Percentiles rank a stretch among this genome's conserved stretches.
Evolutionary conservation across 371 early-diverging fungal genomes (phyloP).

Genomic region (Rhizopus delemar): DNA sequence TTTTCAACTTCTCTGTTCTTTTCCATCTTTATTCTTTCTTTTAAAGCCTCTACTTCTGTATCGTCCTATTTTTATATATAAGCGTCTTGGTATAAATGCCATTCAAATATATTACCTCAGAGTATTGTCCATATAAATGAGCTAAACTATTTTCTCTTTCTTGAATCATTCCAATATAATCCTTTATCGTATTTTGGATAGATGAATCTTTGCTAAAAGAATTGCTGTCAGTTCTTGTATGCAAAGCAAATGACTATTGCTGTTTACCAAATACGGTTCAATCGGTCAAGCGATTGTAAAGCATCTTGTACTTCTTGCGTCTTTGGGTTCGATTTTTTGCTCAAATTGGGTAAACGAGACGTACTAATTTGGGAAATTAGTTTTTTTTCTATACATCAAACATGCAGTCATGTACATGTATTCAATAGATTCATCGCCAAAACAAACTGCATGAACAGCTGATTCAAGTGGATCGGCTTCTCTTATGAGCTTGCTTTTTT

Average conservation of each 20-base stretch:
- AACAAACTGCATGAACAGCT: neutral
- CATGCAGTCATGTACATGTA: neutral
- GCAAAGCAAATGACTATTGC: too few species aligned
- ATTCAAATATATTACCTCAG: neutral
- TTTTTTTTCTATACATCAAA: neutral
- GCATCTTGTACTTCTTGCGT: too few species aligned
- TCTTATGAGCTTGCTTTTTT: neutral
- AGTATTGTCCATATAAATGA: neutral
- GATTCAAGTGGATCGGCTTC: neutral
- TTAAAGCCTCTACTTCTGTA: neutral
- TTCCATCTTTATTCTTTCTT: neutral
- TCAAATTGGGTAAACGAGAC: neutral
- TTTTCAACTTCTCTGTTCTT: neutral
- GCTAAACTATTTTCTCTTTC: too few species aligned
- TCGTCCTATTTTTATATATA: neutral
- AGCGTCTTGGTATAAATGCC: neutral
- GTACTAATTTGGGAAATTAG: neutral
- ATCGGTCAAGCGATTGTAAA: too few species aligned
- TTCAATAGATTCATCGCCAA: neutral
- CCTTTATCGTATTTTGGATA: too few species aligned
- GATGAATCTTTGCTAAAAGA: too few species aligned
- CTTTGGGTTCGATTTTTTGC: too few species aligned
- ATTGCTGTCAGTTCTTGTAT: too few species aligned
- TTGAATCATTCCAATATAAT: too few species aligned
- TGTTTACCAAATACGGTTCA: too few species aligned